phyloP scores from a whole-genome alignment of 441 rosid genomes.

The Metrosideros polymorpha region DNA sequence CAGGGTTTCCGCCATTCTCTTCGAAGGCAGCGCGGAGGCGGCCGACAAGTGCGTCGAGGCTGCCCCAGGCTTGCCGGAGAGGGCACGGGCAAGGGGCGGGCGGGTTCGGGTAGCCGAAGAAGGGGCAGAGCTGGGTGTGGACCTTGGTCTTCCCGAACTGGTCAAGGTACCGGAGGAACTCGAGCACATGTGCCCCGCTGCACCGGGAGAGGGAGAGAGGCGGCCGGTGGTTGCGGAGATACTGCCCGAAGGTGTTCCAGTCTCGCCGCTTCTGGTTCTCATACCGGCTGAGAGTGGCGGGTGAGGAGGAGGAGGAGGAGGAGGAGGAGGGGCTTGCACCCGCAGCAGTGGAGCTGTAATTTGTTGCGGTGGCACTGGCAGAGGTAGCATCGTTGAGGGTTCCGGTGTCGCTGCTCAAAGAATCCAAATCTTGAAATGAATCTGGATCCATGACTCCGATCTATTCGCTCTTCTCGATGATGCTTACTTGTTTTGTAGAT shows the following conservation, averaged over 20 bases:
- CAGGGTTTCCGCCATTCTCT: conserved; percentile 8
- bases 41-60: conserved; percentile 5
- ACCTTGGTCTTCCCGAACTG: conserved; percentile 11
- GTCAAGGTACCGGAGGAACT: conserved; percentile 9
- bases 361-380: background rate
- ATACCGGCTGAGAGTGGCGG: background rate
- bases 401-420: background rate
- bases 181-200: conserved; percentile 11
- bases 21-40: conserved; percentile 7
- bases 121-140: conserved; percentile 5
- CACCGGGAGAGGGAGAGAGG: conserved; percentile 3
- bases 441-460: background rate
- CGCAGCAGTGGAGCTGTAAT: background rate
- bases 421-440: background rate
- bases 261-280: conserved; percentile 12
- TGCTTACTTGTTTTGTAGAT: background rate
- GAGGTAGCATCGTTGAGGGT: background rate
- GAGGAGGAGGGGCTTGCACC: background rate
- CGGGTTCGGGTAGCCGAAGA: conserved; percentile 7
- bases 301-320: background rate
- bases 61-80: conserved; percentile 9
- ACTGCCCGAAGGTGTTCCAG: conserved; percentile 12
- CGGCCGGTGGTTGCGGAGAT: conserved; percentile 5
- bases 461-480: background rate
- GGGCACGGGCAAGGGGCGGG: conserved; percentile 9